Percentiles rank a stretch among this genome's conserved stretches.
These are phyloP conservation scores for Albifimbria verrucaria DNA, from an alignment of 2,329 filamentous ascomycete species.

Conservation along the genomic window DNA sequence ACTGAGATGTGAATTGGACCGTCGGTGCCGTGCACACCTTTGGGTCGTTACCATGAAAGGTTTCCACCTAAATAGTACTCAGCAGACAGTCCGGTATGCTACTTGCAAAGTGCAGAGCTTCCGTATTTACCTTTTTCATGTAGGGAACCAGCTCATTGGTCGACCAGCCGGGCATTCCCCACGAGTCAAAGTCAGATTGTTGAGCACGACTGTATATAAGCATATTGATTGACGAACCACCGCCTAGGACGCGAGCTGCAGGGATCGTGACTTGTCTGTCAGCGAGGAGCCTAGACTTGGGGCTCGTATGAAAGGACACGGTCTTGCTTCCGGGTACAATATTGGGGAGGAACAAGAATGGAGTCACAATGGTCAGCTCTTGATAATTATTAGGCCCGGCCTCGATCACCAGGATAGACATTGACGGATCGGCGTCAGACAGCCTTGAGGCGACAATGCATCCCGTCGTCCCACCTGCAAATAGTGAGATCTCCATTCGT, in stretches of 20 bases:
- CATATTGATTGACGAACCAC: slow-evolving; percentile 30
- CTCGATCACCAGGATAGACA: slow-evolving; percentile 24
- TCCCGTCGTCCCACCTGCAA: slow-evolving; percentile 22
- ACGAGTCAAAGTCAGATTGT: slow-evolving; percentile 20
- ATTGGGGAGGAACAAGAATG: slow-evolving; percentile 16
- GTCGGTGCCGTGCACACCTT: slow-evolving; percentile 44
- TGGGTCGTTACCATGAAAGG: slow-evolving; percentile 41
- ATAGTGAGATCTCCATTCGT: background rate
- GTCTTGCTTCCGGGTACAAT: slow-evolving; percentile 16
- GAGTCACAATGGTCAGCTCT: slow-evolving; percentile 18
- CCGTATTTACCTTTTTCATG: slow-evolving; percentile 19
- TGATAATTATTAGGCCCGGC: slow-evolving; percentile 22
- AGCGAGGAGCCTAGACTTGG: slow-evolving; percentile 17
- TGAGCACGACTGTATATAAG: slow-evolving; percentile 27
- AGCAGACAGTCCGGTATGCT: background rate
- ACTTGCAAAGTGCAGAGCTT: background rate
- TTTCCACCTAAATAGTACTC: slow-evolving; percentile 37
- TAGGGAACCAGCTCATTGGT: slow-evolving; percentile 20
- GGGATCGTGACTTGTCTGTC: slow-evolving; percentile 18
- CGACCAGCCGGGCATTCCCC: slow-evolving; percentile 24
- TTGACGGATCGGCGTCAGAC: slow-evolving; percentile 17
- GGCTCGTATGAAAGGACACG: slow-evolving; percentile 17
- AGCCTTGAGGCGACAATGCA: slow-evolving; percentile 23
- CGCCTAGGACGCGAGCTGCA: slow-evolving; percentile 24
- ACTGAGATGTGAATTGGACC: slow-evolving; percentile 53